Conservation (phyloP, 2,329 filamentous ascomycete species). For the Lizonia empirigonia region DNA sequence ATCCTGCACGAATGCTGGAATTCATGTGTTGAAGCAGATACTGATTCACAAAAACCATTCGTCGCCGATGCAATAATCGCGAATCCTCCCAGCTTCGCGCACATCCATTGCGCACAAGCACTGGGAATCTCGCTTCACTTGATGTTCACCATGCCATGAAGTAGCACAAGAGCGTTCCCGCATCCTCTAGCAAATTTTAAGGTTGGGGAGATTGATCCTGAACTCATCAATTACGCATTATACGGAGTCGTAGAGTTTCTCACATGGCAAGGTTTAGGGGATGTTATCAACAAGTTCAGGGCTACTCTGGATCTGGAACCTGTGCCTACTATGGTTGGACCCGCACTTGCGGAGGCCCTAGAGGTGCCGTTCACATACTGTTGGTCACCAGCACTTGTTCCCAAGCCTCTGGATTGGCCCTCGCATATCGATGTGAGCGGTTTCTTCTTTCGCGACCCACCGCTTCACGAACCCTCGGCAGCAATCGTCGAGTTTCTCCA, state of each 20-base stretch:
- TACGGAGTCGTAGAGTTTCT: constrained; percentile 55
- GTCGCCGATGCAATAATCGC: constrained; percentile 80
- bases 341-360: constrained; percentile 44
- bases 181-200: constrained; percentile 58
- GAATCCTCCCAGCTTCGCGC: constrained; percentile 76
- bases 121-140: constrained; percentile 74
- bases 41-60: constrained; percentile 62
- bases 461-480: constrained; percentile 47
- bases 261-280: constrained; percentile 57
- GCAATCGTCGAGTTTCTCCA: constrained; percentile 53
- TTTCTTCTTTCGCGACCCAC: constrained; percentile 53
- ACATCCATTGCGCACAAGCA: constrained; percentile 74
- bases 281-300: constrained; percentile 54
- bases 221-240: constrained; percentile 50
- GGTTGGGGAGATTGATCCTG: constrained; percentile 36
- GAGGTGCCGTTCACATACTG: constrained; percentile 53
- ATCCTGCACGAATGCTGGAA: constrained; percentile 42
- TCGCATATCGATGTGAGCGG: constrained; percentile 46
- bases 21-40: constrained; percentile 45
- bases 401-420: constrained; percentile 29
- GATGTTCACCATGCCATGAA: constrained; percentile 78
- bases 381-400: constrained; percentile 50
- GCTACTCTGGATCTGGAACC: constrained; percentile 50
- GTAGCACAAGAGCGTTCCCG: constrained; percentile 51
- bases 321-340: constrained; percentile 46